Evolutionary conservation across 805 yeast genomes (phyloP), one percentile per base, ranked within the genome.

Genomic region (Cyberlindnera galapagoensis): DNA sequence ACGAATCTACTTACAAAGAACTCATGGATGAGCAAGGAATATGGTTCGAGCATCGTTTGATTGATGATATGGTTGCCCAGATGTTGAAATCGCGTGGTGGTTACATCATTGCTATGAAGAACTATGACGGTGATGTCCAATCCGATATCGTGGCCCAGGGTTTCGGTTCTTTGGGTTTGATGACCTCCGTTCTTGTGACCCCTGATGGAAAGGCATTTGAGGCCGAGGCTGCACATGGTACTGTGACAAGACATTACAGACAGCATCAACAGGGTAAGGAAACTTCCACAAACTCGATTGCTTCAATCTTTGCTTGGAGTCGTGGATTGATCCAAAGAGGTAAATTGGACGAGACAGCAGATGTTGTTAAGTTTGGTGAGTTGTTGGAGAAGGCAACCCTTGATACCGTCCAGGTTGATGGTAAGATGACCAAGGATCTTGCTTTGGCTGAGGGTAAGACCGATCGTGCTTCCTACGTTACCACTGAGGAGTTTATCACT

Each of bases 51-150:
- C 97, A 90, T 66, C 77, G 97, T 51, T 69, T 90, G 48, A 90
- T 90, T 47, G 97, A 90, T 62, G 97, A 90, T 59, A 90, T 90
- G 97, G 97, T 90, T 31, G 97, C 97, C 15, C 97, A 90, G 68
- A 88, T 90, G 97, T 67, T 90, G 59, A 90, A 90, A 68, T 85
- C 96, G 28, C 77, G 74, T 55, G 97, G 97, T 52, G 97, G 97
- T 6, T 90, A 69, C 60, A 81, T 90, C 51, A 84, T 90, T 62
- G 97, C 97, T 29, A 75, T 90, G 81, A 90, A 90, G 70, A 90
- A 90, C 68, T 90, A 90, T 63, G 97, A 90, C 59, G 97, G 97
- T 60, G 97, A 90, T 58, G 97, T 90, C 35, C 88, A 87, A 65
- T 80, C 94, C 11, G 97, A 90, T 60, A 82, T 90, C 53, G 96